phyloP scores from a whole-genome alignment of 345 rosid genomes.

The Euphorbia peplus region DNA sequence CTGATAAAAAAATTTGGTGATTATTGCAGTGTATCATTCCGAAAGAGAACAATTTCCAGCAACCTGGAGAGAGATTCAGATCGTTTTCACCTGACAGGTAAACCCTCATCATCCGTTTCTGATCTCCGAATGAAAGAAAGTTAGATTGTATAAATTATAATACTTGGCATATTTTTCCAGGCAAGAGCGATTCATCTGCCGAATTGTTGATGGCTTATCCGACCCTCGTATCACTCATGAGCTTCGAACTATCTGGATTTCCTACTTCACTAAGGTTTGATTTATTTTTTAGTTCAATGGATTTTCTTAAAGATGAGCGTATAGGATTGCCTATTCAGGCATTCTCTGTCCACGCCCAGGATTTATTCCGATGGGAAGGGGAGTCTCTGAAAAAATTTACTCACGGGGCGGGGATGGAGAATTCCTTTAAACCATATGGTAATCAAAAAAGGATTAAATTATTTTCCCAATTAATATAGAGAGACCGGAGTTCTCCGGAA shows the following conservation, averaged over 20 bases:
- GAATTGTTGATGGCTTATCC: conserved; percentile 71
- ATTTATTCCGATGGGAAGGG: no score
- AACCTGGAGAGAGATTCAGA: conserved; percentile 88
- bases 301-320: not conserved
- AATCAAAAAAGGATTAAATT: no score
- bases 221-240: conserved; percentile 89
- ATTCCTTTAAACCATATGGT: no score
- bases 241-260: conserved; percentile 78
- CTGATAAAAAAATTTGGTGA: conserved; percentile 6
- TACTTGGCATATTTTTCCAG: conserved; percentile 31
- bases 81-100: conserved; percentile 88
- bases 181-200: conserved; percentile 78
- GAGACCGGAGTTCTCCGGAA: no score
- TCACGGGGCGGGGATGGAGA: no score
- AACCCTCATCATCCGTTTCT: not conserved
- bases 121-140: not conserved
- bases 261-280: conserved; percentile 78
- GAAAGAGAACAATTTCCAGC: conserved; percentile 92
- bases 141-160: not conserved
- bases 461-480: no score
- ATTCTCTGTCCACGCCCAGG: no score
- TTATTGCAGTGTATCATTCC: conserved; percentile 61
- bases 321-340: no score
- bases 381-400: no score
- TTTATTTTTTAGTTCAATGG: not conserved